phyloP scores from a whole-genome alignment of 495 filamentous ascomycete species.

The Neurospora tetrasperma region DNA sequence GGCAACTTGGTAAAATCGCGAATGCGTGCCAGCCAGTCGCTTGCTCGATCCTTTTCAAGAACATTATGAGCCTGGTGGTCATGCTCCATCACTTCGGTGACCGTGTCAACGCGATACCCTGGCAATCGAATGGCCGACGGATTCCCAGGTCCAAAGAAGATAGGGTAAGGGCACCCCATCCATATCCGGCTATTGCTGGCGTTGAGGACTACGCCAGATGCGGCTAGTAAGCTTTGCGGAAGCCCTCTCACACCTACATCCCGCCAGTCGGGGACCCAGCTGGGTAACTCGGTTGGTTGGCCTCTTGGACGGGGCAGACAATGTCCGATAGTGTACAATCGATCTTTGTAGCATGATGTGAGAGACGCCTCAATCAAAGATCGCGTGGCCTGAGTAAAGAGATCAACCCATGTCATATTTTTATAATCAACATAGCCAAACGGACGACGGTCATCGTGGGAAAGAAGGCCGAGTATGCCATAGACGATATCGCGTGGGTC shows the following conservation, averaged over 20 bases:
- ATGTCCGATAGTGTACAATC: background rate
- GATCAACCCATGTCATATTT: background rate
- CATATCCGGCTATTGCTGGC: background rate
- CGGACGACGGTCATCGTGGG: background rate
- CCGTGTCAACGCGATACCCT: background rate
- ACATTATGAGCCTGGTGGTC: background rate
- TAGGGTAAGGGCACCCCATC: background rate
- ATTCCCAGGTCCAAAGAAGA: background rate
- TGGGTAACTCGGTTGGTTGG: background rate
- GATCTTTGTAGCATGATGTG: too few relatives aligned
- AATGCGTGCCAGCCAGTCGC: background rate
- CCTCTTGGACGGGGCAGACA: background rate
- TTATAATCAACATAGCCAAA: background rate
- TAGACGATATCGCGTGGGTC: background rate
- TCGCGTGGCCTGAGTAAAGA: background rate
- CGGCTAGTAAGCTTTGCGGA: background rate
- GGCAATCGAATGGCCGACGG: background rate
- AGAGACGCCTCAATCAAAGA: background rate
- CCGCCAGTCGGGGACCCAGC: background rate
- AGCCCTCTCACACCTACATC: background rate
- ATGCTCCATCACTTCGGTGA: background rate
- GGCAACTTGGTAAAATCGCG: background rate
- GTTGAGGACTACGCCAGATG: too few relatives aligned
- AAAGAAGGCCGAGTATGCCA: background rate
- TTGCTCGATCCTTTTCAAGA: background rate